Evolutionary conservation across 2,329 filamentous ascomycete species (phyloP), one percentile per base, ranked within the genome.

Genomic region (Pseudopyricularia cyperi): DNA sequence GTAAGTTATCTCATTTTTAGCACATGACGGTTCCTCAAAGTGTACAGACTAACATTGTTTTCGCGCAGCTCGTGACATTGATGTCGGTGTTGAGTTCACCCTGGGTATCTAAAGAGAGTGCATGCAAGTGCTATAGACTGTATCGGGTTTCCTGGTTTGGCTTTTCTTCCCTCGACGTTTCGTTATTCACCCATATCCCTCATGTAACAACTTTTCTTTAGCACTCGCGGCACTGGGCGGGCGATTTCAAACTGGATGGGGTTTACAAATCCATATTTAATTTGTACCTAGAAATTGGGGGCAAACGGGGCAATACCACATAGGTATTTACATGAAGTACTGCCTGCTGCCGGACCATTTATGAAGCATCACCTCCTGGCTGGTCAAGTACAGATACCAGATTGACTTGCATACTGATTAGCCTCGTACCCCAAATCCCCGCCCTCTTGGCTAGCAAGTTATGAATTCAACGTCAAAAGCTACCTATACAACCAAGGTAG

Each of bases 81-180:
- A 97, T 65, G 91, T 97, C 59, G 91, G 90, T 63, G 91, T 97
- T 62, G 88, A 95, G 74, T 95, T 95, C 73, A 87, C 83, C 61
- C 79, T 95, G 66, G 91, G 89, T 74, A 96, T 96, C 76, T 97
- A 87, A 74, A 24, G 33, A 50, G 17, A 22, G 14, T 22, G 35
- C 37, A 30, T 37, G 17, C 47, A 19, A 37, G 37, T 22, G 19
- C 26, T 54, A 54, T 57, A 55, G 54, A 57, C 46, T 19, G 51
- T 46, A 46, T 52, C 32, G 19, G 34, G 55, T 53, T 30, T 28
- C 39, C 26, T n/a, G n/a, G n/a, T n/a, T n/a, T n/a, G n/a, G 7
- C n/a, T 48, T 34, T 32, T 48, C 17, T n/a, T 48, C 17, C n/a
- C 46, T 48, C 17, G 39, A 17, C 46, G 17, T 48, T 48, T 32